Conservation (phyloP, 1,284 basidiomycete species). For the Apiotrichum sp. region DNA sequence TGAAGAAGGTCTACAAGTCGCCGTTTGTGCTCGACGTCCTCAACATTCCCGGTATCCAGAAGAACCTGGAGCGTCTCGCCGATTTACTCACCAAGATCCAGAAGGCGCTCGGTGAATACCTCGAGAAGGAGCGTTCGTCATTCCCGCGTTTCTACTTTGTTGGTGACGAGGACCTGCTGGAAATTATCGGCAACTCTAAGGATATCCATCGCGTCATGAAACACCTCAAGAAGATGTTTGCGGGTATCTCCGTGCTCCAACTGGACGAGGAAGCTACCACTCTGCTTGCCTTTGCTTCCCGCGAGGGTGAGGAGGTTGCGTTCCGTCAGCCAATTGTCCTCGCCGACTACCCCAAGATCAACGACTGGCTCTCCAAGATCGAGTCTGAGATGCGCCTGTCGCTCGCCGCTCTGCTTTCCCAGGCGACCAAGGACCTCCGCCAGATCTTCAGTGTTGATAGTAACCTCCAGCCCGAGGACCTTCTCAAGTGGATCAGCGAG, state of each 20-base stretch:
- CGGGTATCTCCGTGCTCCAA: slow-evolving; percentile 82
- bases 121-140: slow-evolving; percentile 91
- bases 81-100: slow-evolving; percentile 97
- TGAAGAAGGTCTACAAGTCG: slow-evolving; percentile 99
- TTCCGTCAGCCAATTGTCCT: slow-evolving; percentile 79
- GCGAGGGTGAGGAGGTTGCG: slow-evolving; percentile 86
- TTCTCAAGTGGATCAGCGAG: slow-evolving; percentile 85
- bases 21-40: slow-evolving; percentile 95
- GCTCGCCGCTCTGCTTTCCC: slow-evolving; percentile 54
- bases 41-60: slow-evolving; percentile 93
- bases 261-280: slow-evolving; percentile 84
- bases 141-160: slow-evolving; percentile 99
- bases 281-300: slow-evolving; percentile 70
- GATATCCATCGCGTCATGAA: slow-evolving; percentile 97
- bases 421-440: slow-evolving; percentile 53
- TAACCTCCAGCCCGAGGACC: slow-evolving; percentile 54
- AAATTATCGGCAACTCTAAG: slow-evolving; percentile 99
- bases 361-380: slow-evolving; percentile 92
- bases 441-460: slow-evolving; percentile 58
- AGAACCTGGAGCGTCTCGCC: slow-evolving; percentile 91
- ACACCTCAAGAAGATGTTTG: slow-evolving; percentile 99
- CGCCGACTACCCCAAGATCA: slow-evolving; percentile 93
- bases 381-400: slow-evolving; percentile 94
- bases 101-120: slow-evolving; percentile 97
- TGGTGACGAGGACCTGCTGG: slow-evolving; percentile 95